Evolutionary conservation across 306 rosid genomes (phyloP), one percentile per base, ranked within the genome.

Genomic region (Sophora flavescens): DNA sequence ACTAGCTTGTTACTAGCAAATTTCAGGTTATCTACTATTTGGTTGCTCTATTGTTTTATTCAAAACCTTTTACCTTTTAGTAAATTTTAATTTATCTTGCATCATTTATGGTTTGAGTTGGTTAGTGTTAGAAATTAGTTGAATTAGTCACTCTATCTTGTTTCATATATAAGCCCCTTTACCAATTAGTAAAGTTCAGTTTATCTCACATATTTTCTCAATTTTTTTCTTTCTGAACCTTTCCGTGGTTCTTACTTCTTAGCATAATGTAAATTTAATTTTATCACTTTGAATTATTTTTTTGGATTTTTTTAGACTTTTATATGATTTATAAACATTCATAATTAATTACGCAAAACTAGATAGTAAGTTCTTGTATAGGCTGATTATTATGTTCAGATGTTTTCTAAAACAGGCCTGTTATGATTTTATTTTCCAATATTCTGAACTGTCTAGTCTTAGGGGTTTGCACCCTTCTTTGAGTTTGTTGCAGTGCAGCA

Each of bases 401-500:
- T 54, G 15, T 12, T 12, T 47, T 13, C 52, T 4, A 11, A 13
- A 51, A 54, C 35, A 36, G 36, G 32, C 78, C 12, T 62, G 15
- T 47, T 28, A 6, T 69, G 26, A 28, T 39, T 69, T 52, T 17
- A 47, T 18, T 68, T 66, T 42, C 18, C 17, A 72, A 54, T 65
- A 74, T 80, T 51, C 70, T 74, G 70, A 68, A 51, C 64, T 74
- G 38, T 62, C 67, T 42, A 51, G 63, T 50, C 56, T 63, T 75
- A 65, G 60, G 58, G 71, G 35, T 69, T 84, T 77, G 75, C 63
- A 53, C 17, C 62, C 64, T 77, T 78, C n/a, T 74, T 81, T 81
- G 74, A 36, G 9, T 77, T 91, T 11, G 57, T 81, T 90, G 93
- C 95, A 94, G 99, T 84, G 99, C 99, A 70, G 90, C 99, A 63